These are phyloP conservation scores for Globomyces sp. DNA, from an alignment of 371 early-diverging fungal species.

Conservation along the genomic window DNA sequence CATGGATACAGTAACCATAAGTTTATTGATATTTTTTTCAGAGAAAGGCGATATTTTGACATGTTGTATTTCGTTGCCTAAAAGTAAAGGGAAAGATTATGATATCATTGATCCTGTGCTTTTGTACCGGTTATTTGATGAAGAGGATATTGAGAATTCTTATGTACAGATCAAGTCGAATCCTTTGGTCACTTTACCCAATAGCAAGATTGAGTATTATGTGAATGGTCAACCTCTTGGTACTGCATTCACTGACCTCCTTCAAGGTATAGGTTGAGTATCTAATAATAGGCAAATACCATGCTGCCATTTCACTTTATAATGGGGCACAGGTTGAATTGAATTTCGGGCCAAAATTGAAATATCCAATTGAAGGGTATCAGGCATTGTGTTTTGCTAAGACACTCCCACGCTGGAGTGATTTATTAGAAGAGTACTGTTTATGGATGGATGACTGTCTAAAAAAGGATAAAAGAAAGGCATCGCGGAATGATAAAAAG, in stretches of 20 bases:
- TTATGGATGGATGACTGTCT: background rate
- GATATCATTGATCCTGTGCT: slow-evolving; percentile 18
- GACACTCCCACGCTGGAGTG: background rate
- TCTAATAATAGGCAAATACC: slow-evolving; percentile 57
- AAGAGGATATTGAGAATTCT: too few species aligned
- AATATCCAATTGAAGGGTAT: slow-evolving; percentile 28
- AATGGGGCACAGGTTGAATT: slow-evolving; percentile 54
- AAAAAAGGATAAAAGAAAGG: background rate
- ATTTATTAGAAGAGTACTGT: slow-evolving; percentile 5
- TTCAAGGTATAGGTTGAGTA: slow-evolving; percentile 38
- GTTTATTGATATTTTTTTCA: slow-evolving; percentile 11
- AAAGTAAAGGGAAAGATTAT: too few species aligned
- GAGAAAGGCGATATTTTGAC: slow-evolving; percentile 62
- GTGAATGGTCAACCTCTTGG: slow-evolving; percentile 62
- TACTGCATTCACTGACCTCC: slow-evolving; percentile 59
- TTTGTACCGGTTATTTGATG: slow-evolving; percentile 39
- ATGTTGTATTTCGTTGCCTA: slow-evolving; percentile 57
- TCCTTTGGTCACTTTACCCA: slow-evolving; percentile 25
- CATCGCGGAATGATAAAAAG: too few species aligned
- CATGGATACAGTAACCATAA: slow-evolving; percentile 27
- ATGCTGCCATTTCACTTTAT: slow-evolving; percentile 65
- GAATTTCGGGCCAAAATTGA: slow-evolving; percentile 66
- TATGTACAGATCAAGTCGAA: slow-evolving; percentile 38
- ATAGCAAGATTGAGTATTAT: slow-evolving; percentile 59
- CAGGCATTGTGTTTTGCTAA: background rate